Conservation (phyloP, 257 asterid genomes). For the Solanum appendiculatum region DNA sequence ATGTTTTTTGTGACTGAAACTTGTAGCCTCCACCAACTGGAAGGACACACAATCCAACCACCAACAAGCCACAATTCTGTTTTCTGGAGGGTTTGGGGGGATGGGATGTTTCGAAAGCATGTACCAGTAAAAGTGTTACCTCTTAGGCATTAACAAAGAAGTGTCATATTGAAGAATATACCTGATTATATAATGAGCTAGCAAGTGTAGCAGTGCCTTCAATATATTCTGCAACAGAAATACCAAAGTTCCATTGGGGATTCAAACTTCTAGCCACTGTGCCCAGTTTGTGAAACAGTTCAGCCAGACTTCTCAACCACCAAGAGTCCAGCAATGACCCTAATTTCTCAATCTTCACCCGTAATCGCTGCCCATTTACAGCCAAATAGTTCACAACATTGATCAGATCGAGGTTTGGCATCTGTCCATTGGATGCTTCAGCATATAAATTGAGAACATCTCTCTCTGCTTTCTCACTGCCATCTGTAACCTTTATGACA, state of each 20-base stretch:
- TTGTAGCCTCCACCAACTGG: neutral
- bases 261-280: constrained; percentile 63
- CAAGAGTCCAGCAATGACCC: constrained; percentile 64
- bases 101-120: neutral
- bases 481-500: constrained; percentile 72
- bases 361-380: constrained; percentile 77
- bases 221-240: constrained; percentile 68
- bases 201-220: constrained; percentile 89
- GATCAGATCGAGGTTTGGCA: constrained; percentile 94
- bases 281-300: constrained; percentile 46
- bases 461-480: constrained; percentile 39
- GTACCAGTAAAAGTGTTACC: neutral
- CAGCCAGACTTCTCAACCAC: constrained; percentile 67
- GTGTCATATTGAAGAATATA: constrained; percentile 8
- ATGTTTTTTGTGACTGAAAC: neutral
- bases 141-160: neutral
- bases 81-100: neutral
- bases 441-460: constrained; percentile 74
- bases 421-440: constrained; percentile 98
- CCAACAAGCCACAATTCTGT: neutral
- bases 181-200: constrained; percentile 89
- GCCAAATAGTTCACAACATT: constrained; percentile 88
- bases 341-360: constrained; percentile 64
- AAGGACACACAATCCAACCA: neutral
- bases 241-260: constrained; percentile 69